phyloP scores from a whole-genome alignment of 192 early-diverging fungal species.

The Backusella westeae region DNA sequence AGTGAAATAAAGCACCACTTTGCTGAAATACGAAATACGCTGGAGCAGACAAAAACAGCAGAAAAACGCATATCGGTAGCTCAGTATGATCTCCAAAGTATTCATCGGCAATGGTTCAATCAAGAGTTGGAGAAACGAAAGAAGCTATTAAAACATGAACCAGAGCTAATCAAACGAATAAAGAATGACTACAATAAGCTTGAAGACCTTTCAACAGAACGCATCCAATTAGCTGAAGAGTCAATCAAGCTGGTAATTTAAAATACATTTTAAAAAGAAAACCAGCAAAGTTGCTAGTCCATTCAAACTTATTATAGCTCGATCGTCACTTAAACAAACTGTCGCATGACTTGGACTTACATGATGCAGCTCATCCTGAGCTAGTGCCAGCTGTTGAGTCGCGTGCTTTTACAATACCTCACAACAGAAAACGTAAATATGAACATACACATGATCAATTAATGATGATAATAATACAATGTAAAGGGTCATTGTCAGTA shows the following conservation, averaged over 20 bases:
- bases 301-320: constrained; percentile 17
- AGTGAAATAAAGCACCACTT: constrained; percentile 37
- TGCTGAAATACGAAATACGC: constrained; percentile 31
- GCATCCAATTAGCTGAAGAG: constrained; percentile 29
- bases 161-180: constrained; percentile 22
- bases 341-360: constrained; percentile 25
- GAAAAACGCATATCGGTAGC: constrained; percentile 22
- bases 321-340: constrained; percentile 29
- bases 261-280: background rate
- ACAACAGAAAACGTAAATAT: constrained; percentile 12
- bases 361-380: constrained; percentile 19
- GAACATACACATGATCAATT: background rate
- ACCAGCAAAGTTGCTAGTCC: background rate
- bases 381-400: background rate
- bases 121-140: constrained; percentile 21
- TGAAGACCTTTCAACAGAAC: constrained; percentile 21
- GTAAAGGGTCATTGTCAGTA: background rate
- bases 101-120: constrained; percentile 30
- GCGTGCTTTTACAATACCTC: background rate
- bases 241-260: constrained; percentile 26
- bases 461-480: background rate
- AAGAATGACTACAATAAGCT: constrained; percentile 29
- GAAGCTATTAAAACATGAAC: constrained; percentile 26
- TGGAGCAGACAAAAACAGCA: constrained; percentile 24
- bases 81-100: constrained; percentile 24